A percentile compares a stretch with the other conserved stretches of the same genome.
Evolutionary conservation across 306 rosid species (phyloP).

Genomic region (Carpinus fangiana): DNA sequence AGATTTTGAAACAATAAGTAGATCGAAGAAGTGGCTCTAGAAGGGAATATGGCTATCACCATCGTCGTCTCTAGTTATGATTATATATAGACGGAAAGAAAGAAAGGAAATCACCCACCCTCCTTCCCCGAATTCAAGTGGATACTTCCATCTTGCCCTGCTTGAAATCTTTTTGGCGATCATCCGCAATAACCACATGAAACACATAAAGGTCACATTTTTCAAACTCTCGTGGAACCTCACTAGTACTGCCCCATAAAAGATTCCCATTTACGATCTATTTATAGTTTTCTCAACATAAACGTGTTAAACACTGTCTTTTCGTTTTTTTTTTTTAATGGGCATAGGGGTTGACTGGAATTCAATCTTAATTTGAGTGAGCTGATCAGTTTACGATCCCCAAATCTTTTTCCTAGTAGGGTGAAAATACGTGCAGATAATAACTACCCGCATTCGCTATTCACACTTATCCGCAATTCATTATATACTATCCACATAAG

Average conservation of each 20-base stretch:
- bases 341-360: too few species aligned
- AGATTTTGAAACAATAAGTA: not conserved
- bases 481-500: too few species aligned
- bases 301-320: too few species aligned
- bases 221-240: not conserved
- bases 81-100: not conserved
- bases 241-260: not conserved
- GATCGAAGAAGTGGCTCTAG: not conserved
- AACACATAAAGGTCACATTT: not conserved
- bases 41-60: not conserved
- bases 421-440: too few species aligned
- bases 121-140: not conserved
- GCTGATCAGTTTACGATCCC: too few species aligned
- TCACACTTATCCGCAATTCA: too few species aligned
- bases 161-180: not conserved
- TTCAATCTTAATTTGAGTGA: too few species aligned
- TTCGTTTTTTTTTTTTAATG: too few species aligned
- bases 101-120: not conserved
- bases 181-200: not conserved
- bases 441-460: too few species aligned
- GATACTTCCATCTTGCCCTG: not conserved
- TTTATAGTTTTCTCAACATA: too few species aligned
- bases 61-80: not conserved
- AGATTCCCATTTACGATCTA: not conserved
- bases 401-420: too few species aligned